These are phyloP conservation scores for Ogataea philodendri DNA, from an alignment of 805 yeast species.

Conservation along the genomic window DNA sequence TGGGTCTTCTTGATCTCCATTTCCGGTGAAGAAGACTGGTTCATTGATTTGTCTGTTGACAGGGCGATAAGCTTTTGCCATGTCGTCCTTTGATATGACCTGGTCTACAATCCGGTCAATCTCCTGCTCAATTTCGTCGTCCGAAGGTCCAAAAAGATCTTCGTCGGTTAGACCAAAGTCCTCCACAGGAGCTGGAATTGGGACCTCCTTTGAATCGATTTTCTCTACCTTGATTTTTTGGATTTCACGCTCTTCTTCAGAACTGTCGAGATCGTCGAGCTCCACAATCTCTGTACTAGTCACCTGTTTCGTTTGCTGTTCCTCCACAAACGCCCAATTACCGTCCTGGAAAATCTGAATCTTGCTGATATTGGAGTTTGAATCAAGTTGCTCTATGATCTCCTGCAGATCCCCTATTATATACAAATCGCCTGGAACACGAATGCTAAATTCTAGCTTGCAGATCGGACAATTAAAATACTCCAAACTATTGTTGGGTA, in stretches of 20 bases:
- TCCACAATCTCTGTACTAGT: conserved; percentile 20
- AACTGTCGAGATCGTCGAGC: conserved; percentile 18
- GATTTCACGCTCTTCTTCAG: conserved; percentile 18
- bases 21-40: conserved; percentile 32
- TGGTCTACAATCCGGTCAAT: conserved; percentile 19
- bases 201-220: conserved; percentile 4
- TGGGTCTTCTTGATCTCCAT: conserved; percentile 34
- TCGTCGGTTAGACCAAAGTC: conserved; percentile 6
- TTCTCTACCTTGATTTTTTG: conserved; percentile 5
- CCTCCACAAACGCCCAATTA: conserved; percentile 23
- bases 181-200: neutral
- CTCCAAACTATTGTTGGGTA: conserved; percentile 28
- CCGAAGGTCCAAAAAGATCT: conserved; percentile 18
- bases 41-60: conserved; percentile 1
- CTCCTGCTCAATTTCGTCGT: conserved; percentile 13
- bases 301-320: conserved; percentile 5
- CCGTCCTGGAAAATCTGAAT: conserved; percentile 31
- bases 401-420: conserved; percentile 33
- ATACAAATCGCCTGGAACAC: conserved; percentile 32
- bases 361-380: conserved; percentile 19
- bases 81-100: conserved; percentile 3
- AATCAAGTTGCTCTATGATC: conserved; percentile 21
- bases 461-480: conserved; percentile 37
- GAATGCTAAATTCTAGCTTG: conserved; percentile 34
- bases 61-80: neutral